Base-by-base conservation (phyloP, 192 early-diverging fungal species). In the Backusella tarrabulga region DNA sequence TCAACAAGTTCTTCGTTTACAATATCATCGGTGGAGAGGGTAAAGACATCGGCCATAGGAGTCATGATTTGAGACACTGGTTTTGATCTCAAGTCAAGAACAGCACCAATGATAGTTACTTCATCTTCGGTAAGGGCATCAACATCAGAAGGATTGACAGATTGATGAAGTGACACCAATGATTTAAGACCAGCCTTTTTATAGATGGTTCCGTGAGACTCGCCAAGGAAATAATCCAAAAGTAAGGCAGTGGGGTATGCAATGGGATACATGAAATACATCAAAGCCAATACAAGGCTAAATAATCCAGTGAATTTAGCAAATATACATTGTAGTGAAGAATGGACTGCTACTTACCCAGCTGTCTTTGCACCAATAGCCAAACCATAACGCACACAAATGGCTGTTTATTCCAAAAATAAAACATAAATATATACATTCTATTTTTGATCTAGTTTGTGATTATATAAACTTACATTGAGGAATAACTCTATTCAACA, bases 351-450 rank as follows among this genome's bases (percentile, higher is more conserved):
- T 70, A 68, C 21, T 34, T 77, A 85, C 83, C 87, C 88, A 26
- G 97, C 90, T 81, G 94, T 95, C 68, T 91, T 92, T 4, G 98
- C 93, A 0, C 98, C 98, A 52, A 99, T 93, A 2, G 91, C 89
- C 23, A 99, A 88, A 6, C 98, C 98, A 85, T 98, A 90, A 4
- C 95, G 90, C 11, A 95, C 93, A 81, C 97, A 98, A 17, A 97
- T 88, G 3, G 98, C 95, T 77, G 80, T 75, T 38, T 41, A 36
- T 19, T 15, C 34, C 56, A 29, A 63, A 12, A 29, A 67, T 21
- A 68, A 68, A 4, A 19, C 19, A 36, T 21, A 5, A 34, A 34
- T 38, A 34, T 21, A 21, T 3, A 35, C 36, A n/a, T 3, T 69
- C 44, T 50, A 29, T 29, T 29, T 63, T 63, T 11, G 8, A 63